phyloP scores from a whole-genome alignment of 2,329 filamentous ascomycete species.

The Aspergillus fijiensis region DNA sequence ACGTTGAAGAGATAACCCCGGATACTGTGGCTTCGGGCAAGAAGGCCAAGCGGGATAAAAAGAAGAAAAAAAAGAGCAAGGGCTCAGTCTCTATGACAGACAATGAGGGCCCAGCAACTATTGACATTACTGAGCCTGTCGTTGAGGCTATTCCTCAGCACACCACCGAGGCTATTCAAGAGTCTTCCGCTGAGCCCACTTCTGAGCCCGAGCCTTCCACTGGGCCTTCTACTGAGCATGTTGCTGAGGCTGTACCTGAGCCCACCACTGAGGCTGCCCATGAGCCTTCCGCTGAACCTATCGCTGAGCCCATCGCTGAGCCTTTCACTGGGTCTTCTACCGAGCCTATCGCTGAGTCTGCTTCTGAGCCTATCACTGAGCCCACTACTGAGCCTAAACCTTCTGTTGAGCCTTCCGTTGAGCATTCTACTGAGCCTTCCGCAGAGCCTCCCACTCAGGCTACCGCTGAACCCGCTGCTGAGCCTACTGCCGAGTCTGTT shows the following conservation, averaged over 20 bases:
- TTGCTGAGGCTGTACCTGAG: not conserved
- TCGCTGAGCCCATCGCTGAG: not conserved
- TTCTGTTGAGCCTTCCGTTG: not conserved
- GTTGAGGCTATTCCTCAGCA: not conserved
- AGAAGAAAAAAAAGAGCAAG: slow-evolving; percentile 24
- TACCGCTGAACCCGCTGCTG: too few species aligned
- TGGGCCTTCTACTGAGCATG: not conserved
- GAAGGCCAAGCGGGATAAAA: slow-evolving; percentile 27
- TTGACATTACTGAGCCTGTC: not conserved
- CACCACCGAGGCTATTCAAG: not conserved
- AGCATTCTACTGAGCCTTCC: not conserved
- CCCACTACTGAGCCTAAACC: not conserved
- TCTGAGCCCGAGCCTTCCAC: not conserved
- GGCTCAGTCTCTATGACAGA: slow-evolving; percentile 7
- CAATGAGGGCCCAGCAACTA: slow-evolving; percentile 3
- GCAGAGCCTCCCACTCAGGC: not conserved
- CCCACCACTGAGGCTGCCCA: too few species aligned
- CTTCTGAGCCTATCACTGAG: too few species aligned
- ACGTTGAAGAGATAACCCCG: slow-evolving; percentile 12
- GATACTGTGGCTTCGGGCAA: slow-evolving; percentile 17
- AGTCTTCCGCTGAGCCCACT: not conserved
- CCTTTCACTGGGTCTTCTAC: not conserved
- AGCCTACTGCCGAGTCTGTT: not conserved
- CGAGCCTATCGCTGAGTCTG: too few species aligned
- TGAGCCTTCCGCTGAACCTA: not conserved